Evolutionary conservation across 2,329 filamentous ascomycete genomes (phyloP), one percentile per base, ranked within the genome.

Genomic region (Dactylellina drechsleri): DNA sequence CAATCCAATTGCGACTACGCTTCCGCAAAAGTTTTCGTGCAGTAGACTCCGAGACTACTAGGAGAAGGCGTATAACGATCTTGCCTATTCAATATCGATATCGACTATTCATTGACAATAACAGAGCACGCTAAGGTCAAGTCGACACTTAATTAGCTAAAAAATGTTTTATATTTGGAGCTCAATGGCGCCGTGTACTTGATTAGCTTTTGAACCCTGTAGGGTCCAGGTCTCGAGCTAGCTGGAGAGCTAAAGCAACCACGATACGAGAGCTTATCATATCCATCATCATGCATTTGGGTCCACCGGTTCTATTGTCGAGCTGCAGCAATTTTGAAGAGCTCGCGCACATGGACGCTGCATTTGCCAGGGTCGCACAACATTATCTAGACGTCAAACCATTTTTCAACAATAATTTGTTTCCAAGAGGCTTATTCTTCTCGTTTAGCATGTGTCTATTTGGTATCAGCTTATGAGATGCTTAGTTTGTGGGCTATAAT

Each of bases 311-410:
- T 28, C 26, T 4, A 16, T 50, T 50, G 4, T 50, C 47, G 7
- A 50, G 47, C 47, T 50, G 47, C 47, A 50, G 15, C 13, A 50
- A 50, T 57, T 41, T 62, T n/a, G 26, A n/a, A 18, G 41, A 65
- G 67, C 59, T 72, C 53, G 45, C 16, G 31, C 54, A 26, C 54
- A 49, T 57, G 47, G 31, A 56, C 28, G 57, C 57, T 31, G 41
- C 45, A 62, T 18, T 15, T 49, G n/a, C 5, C 50, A 31, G 23
- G 52, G 67, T 72, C 20, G 47, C 67, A 65, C 67, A 72, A 66
- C 45, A 58, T 45, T 65, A 60, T 72, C 59, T 60, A 20, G 43
- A 72, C 67, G 59, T 53, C 59, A 56, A 53, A 26, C 28, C 41
- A n/a, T 26, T 59, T 20, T 20, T 28, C 16, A 16, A 41, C 36